Percentiles rank a stretch among this genome's conserved stretches.
phyloP scores from a whole-genome alignment of 495 filamentous ascomycete species.

The Lophium mytilinum region DNA sequence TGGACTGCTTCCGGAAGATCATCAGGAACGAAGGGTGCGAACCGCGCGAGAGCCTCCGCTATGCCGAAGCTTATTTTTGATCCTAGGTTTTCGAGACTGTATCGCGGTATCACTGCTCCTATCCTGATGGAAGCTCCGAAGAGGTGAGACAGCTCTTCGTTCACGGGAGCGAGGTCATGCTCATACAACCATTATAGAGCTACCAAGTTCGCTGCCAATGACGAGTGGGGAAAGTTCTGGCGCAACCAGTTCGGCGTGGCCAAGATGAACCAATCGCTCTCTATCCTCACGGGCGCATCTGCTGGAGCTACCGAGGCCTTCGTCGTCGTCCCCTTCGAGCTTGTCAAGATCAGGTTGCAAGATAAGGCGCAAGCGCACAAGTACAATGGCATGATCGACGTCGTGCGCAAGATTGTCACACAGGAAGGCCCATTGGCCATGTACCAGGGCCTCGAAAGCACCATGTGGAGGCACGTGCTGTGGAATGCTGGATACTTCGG shows the following conservation, averaged over 20 bases:
- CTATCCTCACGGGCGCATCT: constrained; percentile 84
- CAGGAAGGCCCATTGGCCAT: constrained; percentile 79
- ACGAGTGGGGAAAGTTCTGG: constrained; percentile 93
- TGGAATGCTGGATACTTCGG: constrained; percentile 99
- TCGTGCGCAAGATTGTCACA: constrained; percentile 73
- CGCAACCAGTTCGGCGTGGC: constrained; percentile 68
- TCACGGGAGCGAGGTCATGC: background rate
- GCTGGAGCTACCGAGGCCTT: constrained; percentile 94
- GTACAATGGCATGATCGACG: constrained; percentile 91
- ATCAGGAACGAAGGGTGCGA: constrained; percentile 83
- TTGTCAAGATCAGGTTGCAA: constrained; percentile 93
- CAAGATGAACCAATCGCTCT: constrained; percentile 85
- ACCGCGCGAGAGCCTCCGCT: background rate
- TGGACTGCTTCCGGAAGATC: constrained; percentile 97
- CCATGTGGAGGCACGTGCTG: constrained; percentile 91
- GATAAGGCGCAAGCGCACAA: constrained; percentile 90
- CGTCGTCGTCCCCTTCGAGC: constrained; percentile 89
- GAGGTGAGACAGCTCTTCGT: constrained; percentile 36
- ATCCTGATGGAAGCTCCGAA: constrained; percentile 99
- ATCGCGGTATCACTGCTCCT: constrained; percentile 90
- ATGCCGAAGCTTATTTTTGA: background rate
- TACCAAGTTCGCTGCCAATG: constrained; percentile 97
- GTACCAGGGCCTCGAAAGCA: constrained; percentile 95
- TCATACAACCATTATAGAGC: constrained; percentile 46
- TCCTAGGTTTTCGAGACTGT: constrained; percentile 71